Percentiles rank a stretch among this genome's conserved stretches.
phyloP scores from a whole-genome alignment of 441 rosid genomes.

The Adansonia rubrostipa region DNA sequence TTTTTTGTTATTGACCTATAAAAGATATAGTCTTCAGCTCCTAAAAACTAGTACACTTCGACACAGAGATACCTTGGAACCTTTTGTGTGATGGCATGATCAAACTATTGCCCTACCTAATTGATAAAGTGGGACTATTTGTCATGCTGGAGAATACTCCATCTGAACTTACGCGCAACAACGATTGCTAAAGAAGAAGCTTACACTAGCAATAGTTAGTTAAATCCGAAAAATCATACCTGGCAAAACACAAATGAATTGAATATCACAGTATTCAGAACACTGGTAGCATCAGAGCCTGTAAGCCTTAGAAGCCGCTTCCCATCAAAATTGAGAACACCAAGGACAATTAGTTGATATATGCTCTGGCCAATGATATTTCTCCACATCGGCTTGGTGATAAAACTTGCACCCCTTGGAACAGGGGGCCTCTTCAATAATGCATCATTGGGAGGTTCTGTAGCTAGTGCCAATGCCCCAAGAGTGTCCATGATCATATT shows the following conservation, averaged over 20 bases:
- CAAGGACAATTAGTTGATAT: slow-evolving; percentile 65
- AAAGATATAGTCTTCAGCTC: background rate
- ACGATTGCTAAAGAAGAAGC: background rate
- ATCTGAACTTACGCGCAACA: background rate
- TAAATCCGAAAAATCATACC: slow-evolving; percentile 40
- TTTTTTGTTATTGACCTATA: background rate
- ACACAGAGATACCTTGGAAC: slow-evolving; percentile 3
- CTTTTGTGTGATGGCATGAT: background rate
- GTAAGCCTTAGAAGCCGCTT: slow-evolving; percentile 53
- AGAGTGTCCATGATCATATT: slow-evolving; percentile 89
- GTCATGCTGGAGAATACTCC: background rate
- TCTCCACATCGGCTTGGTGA: slow-evolving; percentile 75
- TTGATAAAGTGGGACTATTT: background rate
- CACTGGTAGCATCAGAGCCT: slow-evolving; percentile 57
- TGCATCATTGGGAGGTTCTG: slow-evolving; percentile 75
- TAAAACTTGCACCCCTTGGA: slow-evolving; percentile 57
- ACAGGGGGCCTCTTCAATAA: slow-evolving; percentile 68
- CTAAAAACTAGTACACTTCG: background rate
- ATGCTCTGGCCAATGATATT: slow-evolving; percentile 75
- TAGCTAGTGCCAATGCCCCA: slow-evolving; percentile 77
- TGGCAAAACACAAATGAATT: slow-evolving; percentile 81
- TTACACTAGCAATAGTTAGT: background rate
- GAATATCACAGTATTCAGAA: slow-evolving; percentile 75
- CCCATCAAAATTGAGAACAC: slow-evolving; percentile 58
- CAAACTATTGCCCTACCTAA: background rate